These are phyloP conservation scores for Usnea hakonensis DNA, from an alignment of 495 filamentous ascomycete species.

Conservation along the genomic window DNA sequence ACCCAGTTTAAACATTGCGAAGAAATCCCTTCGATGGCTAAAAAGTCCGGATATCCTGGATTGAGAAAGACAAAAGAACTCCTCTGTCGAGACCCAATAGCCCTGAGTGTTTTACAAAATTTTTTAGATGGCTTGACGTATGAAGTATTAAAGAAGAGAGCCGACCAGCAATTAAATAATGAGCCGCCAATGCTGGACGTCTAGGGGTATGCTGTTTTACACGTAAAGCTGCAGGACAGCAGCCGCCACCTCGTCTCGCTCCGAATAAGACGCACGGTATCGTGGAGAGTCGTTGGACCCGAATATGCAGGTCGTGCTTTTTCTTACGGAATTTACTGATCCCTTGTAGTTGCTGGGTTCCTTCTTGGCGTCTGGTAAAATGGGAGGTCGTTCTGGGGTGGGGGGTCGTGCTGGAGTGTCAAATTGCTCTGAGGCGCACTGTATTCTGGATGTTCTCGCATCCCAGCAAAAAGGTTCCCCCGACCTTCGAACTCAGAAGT, in stretches of 20 bases:
- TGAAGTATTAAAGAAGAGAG: neutral
- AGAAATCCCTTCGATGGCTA: neutral
- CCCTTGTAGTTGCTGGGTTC: neutral
- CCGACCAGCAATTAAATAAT: neutral
- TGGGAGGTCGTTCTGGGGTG: neutral
- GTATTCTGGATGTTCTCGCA: conserved; percentile 16
- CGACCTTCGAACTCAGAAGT: conserved; percentile 2
- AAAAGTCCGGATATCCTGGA: neutral
- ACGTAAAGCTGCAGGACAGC: conserved; percentile 16
- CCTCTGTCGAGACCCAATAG: conserved; percentile 1
- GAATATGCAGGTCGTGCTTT: neutral
- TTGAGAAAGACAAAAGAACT: neutral
- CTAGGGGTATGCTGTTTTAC: conserved; percentile 6
- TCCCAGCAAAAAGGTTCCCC: conserved; percentile 10
- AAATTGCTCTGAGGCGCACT: conserved; percentile 13
- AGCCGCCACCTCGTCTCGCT: conserved; percentile 7
- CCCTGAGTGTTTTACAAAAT: neutral
- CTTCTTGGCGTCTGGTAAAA: neutral
- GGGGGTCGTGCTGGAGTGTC: conserved; percentile 8
- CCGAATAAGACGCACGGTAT: conserved; percentile 9
- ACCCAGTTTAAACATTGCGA: neutral
- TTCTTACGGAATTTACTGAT: neutral
- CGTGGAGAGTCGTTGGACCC: conserved; percentile 9
- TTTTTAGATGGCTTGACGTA: neutral
- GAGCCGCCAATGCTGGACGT: conserved; percentile 4